phyloP scores from a whole-genome alignment of 805 yeast genomes.

The Metschnikowia arizonensis region DNA sequence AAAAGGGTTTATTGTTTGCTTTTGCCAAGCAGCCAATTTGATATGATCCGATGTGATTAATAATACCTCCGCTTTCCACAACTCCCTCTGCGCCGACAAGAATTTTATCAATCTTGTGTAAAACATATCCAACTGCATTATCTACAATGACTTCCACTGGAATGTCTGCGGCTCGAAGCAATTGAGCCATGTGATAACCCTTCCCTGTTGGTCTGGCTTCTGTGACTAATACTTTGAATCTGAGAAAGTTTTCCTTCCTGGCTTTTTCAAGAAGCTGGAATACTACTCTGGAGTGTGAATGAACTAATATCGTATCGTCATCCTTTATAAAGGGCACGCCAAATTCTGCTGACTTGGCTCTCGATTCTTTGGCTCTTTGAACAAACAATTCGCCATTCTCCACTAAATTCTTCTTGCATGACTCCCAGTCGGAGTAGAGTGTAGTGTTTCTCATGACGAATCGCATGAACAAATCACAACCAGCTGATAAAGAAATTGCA shows the following conservation, averaged over 20 bases:
- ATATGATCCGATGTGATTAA: conserved; percentile 91
- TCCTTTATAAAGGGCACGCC: conserved; percentile 90
- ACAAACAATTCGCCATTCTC: conserved; percentile 92
- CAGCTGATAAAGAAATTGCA: conserved; percentile 91
- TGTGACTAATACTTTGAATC: conserved; percentile 88
- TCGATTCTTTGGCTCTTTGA: conserved; percentile 83
- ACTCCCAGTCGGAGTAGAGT: conserved; percentile 90
- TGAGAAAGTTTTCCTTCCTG: conserved; percentile 60
- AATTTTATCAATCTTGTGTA: conserved; percentile 87
- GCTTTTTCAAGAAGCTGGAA: conserved; percentile 72
- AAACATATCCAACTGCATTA: conserved; percentile 87
- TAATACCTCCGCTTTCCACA: conserved; percentile 97
- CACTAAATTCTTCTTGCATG: conserved; percentile 80
- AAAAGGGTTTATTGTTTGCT: conserved; percentile 86
- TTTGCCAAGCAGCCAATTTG: conserved; percentile 92
- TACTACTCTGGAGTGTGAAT: conserved; percentile 90
- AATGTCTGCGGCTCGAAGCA: conserved; percentile 65
- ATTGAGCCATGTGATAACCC: conserved; percentile 67
- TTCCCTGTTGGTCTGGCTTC: conserved; percentile 86
- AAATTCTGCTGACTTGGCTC: conserved; percentile 80
- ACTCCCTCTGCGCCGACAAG: conserved; percentile 99
- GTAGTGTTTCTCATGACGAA: conserved; percentile 88
- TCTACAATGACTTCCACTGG: conserved; percentile 89
- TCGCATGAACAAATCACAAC: conserved; percentile 93
- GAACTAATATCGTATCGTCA: conserved; percentile 86